Evolutionary conservation across 2,329 filamentous ascomycete species (phyloP).

Genomic region (Penicillium sp.): DNA sequence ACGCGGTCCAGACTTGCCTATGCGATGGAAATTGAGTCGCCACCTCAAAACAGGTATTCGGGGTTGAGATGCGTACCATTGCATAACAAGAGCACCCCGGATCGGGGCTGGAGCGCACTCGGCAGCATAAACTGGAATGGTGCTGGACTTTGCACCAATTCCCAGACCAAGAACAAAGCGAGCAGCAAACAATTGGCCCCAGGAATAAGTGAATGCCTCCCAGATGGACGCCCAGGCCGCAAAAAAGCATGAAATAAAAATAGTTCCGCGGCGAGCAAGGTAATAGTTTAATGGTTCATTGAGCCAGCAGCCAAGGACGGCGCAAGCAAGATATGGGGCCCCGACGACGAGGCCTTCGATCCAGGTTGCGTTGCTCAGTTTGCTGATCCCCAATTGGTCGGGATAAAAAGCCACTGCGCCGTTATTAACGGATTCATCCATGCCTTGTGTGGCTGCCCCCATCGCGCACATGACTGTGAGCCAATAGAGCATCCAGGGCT

Average conservation of each 20-base stretch:
- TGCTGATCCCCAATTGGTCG: neutral
- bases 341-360: conserved; percentile 38
- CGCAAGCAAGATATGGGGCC: conserved; percentile 43
- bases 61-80: neutral
- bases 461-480: conserved; percentile 47
- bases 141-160: conserved; percentile 41
- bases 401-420: conserved; percentile 37
- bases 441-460: conserved; percentile 50
- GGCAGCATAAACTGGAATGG: conserved; percentile 44
- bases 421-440: conserved; percentile 49
- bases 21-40: conserved; percentile 23
- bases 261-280: conserved; percentile 43
- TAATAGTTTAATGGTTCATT: conserved; percentile 43
- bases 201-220: conserved; percentile 39
- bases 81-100: conserved; percentile 45
- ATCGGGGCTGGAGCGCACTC: conserved; percentile 46
- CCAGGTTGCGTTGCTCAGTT: conserved; percentile 23
- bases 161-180: conserved; percentile 40
- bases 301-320: conserved; percentile 44
- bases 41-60: neutral
- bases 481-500: conserved; percentile 47
- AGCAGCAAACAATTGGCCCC: conserved; percentile 39
- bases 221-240: conserved; percentile 39
- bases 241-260: conserved; percentile 39
- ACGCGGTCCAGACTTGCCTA: conserved; percentile 47